Conservation (phyloP, 1,139 yeast species). For the Tardiomyces depauwii region DNA sequence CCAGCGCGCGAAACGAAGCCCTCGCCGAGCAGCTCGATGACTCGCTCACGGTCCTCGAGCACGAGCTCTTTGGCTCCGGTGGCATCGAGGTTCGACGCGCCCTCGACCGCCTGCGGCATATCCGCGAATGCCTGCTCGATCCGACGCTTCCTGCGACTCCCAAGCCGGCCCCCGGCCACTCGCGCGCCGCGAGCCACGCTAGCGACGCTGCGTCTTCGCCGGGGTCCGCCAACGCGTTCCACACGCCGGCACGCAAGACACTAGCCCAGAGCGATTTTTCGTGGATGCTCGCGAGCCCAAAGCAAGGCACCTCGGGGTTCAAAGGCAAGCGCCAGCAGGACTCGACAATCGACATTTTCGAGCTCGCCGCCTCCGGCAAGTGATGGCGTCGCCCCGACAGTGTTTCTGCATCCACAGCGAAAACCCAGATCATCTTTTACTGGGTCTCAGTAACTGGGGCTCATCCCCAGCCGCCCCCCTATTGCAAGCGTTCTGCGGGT, state of each 20-base stretch:
- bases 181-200: neutral
- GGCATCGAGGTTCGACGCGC: neutral
- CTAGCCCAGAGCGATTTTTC: constrained; percentile 10
- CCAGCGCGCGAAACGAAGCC: neutral
- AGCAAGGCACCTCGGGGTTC: constrained; percentile 1
- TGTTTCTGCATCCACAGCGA: too few species aligned
- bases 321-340: neutral
- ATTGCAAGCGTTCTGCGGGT: too few species aligned
- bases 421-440: too few species aligned
- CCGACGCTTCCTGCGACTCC: neutral
- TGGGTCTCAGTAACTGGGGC: too few species aligned
- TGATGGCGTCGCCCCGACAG: too few species aligned
- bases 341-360: neutral
- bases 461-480: too few species aligned
- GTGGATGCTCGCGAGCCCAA: constrained; percentile 8
- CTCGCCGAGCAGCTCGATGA: neutral
- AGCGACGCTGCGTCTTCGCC: neutral
- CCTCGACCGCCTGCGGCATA: neutral
- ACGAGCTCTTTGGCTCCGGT: neutral
- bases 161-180: neutral
- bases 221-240: neutral
- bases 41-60: neutral
- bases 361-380: neutral
- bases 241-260: constrained; percentile 4
- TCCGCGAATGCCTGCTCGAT: neutral